Evolutionary conservation across 192 early-diverging fungal genomes (phyloP).

Genomic region (Gamsiella multidivaricata): DNA sequence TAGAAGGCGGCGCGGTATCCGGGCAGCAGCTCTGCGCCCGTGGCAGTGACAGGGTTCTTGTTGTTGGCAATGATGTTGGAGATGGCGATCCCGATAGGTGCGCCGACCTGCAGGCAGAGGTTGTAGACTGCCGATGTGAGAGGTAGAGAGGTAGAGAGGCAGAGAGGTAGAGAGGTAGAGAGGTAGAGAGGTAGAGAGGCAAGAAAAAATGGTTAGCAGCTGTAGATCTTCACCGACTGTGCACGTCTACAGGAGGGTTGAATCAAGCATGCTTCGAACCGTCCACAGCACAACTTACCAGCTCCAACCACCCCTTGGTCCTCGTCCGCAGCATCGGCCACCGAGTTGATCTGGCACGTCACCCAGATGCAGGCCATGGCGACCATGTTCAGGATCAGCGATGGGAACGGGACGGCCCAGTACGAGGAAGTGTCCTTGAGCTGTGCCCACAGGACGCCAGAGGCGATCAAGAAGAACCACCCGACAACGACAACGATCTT

Average conservation of each 20-base stretch:
- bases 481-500: constrained; percentile 27
- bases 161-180: too few species aligned
- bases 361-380: constrained; percentile 31
- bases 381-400: constrained; percentile 26
- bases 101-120: constrained; percentile 41
- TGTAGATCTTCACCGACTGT: neutral
- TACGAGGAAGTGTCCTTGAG: constrained; percentile 19
- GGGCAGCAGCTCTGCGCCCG: constrained; percentile 18
- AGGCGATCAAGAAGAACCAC: constrained; percentile 41
- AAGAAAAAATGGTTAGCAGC: neutral
- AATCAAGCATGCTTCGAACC: neutral
- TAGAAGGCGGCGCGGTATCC: constrained; percentile 51
- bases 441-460: constrained; percentile 27
- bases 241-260: neutral
- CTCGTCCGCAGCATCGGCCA: constrained; percentile 39
- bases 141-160: neutral
- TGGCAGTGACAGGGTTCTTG: constrained; percentile 15
- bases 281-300: constrained; percentile 6
- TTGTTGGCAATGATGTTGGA: constrained; percentile 43
- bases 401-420: constrained; percentile 29
- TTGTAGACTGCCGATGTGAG: constrained; percentile 29
- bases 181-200: neutral
- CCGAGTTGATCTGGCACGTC: constrained; percentile 34
- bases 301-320: constrained; percentile 46
- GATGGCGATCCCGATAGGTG: constrained; percentile 50